Percentiles rank a stretch among this genome's conserved stretches.
phyloP scores from a whole-genome alignment of 768 basidiomycete genomes.

The Serendipita vermifera region DNA sequence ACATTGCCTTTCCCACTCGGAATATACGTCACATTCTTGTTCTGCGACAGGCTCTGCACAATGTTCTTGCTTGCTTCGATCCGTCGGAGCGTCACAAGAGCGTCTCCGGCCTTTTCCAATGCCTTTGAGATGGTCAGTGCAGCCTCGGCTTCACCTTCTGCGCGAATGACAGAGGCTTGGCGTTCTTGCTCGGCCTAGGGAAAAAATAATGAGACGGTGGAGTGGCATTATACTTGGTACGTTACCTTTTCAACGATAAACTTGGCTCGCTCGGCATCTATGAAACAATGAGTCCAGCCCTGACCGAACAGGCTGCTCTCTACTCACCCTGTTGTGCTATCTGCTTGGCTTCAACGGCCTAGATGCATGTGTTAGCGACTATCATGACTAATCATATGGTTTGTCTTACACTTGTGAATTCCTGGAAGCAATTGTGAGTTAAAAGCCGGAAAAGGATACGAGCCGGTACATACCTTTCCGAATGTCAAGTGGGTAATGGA shows the following conservation, averaged over 20 bases:
- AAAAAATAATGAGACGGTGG: slow-evolving; percentile 9
- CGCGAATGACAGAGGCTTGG: slow-evolving; percentile 94
- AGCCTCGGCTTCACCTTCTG: slow-evolving; percentile 97
- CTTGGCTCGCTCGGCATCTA: slow-evolving; percentile 97
- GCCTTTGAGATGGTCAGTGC: slow-evolving; percentile 85
- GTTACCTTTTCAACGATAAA: slow-evolving; percentile 96
- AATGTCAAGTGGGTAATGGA: slow-evolving; percentile 74
- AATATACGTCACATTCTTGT: slow-evolving; percentile 81
- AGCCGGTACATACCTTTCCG: neutral
- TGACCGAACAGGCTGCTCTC: too few relatives aligned
- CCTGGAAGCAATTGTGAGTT: slow-evolving; percentile 31
- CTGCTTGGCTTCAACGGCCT: slow-evolving; percentile 99
- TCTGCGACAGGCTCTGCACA: slow-evolving; percentile 64
- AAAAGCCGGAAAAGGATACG: slow-evolving; percentile 42
- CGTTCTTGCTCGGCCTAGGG: slow-evolving; percentile 93
- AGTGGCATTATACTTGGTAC: neutral
- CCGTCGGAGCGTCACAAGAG: slow-evolving; percentile 85
- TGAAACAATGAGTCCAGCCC: slow-evolving; percentile 10
- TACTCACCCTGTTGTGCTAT: slow-evolving; percentile 89
- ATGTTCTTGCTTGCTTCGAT: slow-evolving; percentile 99
- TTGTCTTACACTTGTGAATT: slow-evolving; percentile 57
- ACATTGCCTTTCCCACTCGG: slow-evolving; percentile 71
- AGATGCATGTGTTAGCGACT: slow-evolving; percentile 10
- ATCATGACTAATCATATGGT: neutral
- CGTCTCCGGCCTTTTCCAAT: slow-evolving; percentile 87